A percentile compares a stretch with the other conserved stretches of the same genome.
Evolutionary conservation across 1,139 yeast species (phyloP).

Genomic region (Pichia inconspicua): DNA sequence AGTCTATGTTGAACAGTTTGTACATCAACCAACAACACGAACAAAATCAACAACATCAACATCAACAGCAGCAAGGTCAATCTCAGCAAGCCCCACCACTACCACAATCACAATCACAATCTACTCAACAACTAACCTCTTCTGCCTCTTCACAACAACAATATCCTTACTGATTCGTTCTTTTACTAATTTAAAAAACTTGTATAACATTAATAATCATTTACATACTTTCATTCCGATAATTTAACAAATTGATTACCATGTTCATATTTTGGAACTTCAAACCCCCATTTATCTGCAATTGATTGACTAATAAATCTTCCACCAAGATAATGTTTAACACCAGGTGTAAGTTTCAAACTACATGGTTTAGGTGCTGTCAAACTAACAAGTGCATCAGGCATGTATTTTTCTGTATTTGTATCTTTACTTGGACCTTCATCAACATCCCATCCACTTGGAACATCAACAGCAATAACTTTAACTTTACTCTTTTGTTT

Average conservation of each 20-base stretch:
- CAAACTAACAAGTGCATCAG: conserved; percentile 66
- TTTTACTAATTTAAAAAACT: neutral
- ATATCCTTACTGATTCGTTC: neutral
- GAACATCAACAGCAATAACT: conserved; percentile 75
- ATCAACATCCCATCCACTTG: conserved; percentile 97
- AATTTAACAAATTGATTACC: conserved; percentile 40
- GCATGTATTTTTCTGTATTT: conserved; percentile 35
- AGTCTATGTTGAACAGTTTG: neutral
- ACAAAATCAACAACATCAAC: neutral
- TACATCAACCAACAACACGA: neutral
- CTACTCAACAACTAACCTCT: neutral
- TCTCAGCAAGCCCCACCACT: neutral
- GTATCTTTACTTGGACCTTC: conserved; percentile 54
- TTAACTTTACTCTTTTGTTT: conserved; percentile 19
- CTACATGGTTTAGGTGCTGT: conserved; percentile 96
- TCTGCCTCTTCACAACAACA: neutral
- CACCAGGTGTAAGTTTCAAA: conserved; percentile 34
- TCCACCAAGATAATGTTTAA: conserved; percentile 78
- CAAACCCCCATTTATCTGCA: conserved; percentile 68
- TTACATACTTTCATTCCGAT: neutral
- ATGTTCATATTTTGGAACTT: conserved; percentile 47
- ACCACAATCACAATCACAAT: neutral
- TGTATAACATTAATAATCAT: conserved; percentile 1
- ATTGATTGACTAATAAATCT: conserved; percentile 61
- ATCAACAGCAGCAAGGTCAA: conserved; percentile 1